Evolutionary conservation across 768 basidiomycete genomes (phyloP).

Genomic region (Hericium alpestre): DNA sequence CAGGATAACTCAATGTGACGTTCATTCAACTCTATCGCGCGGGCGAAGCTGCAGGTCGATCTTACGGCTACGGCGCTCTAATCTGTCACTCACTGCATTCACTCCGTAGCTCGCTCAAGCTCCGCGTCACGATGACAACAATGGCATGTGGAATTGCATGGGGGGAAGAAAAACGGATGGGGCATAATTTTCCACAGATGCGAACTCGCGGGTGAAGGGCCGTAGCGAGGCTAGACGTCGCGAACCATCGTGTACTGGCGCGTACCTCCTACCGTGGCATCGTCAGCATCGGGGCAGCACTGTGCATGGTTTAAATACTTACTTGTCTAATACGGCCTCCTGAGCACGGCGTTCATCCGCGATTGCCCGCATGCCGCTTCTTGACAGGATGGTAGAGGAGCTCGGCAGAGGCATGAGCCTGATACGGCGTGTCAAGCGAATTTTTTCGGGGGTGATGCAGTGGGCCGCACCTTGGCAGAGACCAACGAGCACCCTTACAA

Average conservation of each 20-base stretch:
- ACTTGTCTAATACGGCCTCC: conserved; percentile 10
- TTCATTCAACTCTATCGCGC: neutral
- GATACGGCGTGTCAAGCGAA: no score
- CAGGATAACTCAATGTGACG: neutral
- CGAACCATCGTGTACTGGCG: no score
- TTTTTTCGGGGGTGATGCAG: neutral
- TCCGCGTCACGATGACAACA: no score
- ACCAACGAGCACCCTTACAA: conserved; percentile 29
- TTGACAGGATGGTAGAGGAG: conserved; percentile 14
- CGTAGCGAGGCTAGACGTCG: no score
- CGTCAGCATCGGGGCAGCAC: no score
- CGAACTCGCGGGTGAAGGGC: neutral
- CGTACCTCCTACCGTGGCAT: no score
- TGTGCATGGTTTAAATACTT: neutral
- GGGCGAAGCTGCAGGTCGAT: neutral
- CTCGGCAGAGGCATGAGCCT: conserved; percentile 10
- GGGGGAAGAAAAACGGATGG: neutral
- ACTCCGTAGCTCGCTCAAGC: no score
- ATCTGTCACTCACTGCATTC: no score
- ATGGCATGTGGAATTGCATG: no score
- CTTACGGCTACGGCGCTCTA: neutral
- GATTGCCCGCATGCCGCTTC: conserved; percentile 16
- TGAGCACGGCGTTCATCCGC: conserved; percentile 15
- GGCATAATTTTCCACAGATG: neutral
- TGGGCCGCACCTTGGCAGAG: conserved; percentile 21